Evolutionary conservation across 495 filamentous ascomycete genomes (phyloP).

Genomic region (Collariella sp.): DNA sequence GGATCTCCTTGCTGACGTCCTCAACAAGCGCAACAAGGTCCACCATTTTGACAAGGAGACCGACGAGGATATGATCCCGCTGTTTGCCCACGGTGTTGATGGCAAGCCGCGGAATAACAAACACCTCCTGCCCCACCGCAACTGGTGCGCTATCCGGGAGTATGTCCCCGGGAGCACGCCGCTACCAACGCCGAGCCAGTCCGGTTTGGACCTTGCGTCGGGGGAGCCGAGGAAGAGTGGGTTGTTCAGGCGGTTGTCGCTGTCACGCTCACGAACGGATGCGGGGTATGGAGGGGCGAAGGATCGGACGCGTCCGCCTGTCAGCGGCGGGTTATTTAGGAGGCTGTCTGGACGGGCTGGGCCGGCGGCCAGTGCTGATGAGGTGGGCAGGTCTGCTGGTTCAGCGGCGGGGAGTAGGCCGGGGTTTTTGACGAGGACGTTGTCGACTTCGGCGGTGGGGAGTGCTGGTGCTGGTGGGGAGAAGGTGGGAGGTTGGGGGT

Average conservation of each 20-base stretch:
- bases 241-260: slow-evolving; percentile 34
- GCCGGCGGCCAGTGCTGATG: slow-evolving; percentile 30
- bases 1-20: slow-evolving; percentile 77
- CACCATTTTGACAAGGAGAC: slow-evolving; percentile 81
- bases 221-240: slow-evolving; percentile 16
- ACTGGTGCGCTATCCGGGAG: slow-evolving; percentile 82
- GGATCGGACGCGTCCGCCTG: slow-evolving; percentile 26
- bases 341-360: slow-evolving; percentile 33
- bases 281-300: slow-evolving; percentile 13
- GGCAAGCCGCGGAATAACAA: slow-evolving; percentile 86
- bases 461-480: too few relatives aligned
- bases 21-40: slow-evolving; percentile 88
- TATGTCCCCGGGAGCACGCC: slow-evolving; percentile 73
- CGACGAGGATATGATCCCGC: slow-evolving; percentile 90
- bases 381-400: slow-evolving; percentile 31
- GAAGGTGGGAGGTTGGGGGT: slow-evolving; percentile 26
- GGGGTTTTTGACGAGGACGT: slow-evolving; percentile 50
- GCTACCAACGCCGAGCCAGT: slow-evolving; percentile 49
- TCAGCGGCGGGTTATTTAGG: slow-evolving; percentile 27
- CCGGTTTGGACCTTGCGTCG: slow-evolving; percentile 33
- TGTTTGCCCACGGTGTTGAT: slow-evolving; percentile 83
- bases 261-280: slow-evolving; percentile 5
- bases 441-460: slow-evolving; percentile 22
- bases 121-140: slow-evolving; percentile 77
- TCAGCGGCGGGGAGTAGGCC: slow-evolving; percentile 47